Evolutionary conservation across 495 filamentous ascomycete genomes (phyloP).

Genomic region (Pyrenopolyporus hunteri): DNA sequence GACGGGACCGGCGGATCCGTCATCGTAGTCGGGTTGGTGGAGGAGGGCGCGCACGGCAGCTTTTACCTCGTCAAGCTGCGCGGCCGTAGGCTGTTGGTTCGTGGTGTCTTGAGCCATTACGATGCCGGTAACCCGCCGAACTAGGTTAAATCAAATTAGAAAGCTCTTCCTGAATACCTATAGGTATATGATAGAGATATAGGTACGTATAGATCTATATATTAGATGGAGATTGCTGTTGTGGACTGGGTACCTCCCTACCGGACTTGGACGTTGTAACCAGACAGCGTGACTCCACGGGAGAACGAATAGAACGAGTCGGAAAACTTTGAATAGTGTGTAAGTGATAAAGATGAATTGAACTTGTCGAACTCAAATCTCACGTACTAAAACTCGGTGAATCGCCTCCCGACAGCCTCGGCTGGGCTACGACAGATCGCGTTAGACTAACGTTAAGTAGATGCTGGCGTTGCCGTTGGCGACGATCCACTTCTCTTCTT

Average conservation of each 20-base stretch:
- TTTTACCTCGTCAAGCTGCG: constrained; percentile 23
- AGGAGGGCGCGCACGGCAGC: constrained; percentile 43
- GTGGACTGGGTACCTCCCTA: too few relatives aligned
- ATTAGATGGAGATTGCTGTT: too few relatives aligned
- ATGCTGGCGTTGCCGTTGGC: constrained; percentile 5
- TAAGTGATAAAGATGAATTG: background rate
- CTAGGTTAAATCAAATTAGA: background rate
- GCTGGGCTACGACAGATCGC: constrained; percentile 20
- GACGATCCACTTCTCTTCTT: constrained; percentile 26
- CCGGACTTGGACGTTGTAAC: background rate
- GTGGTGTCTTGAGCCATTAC: constrained; percentile 10
- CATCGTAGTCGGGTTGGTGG: constrained; percentile 65
- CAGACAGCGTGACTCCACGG: background rate
- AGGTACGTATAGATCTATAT: background rate
- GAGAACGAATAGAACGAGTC: background rate
- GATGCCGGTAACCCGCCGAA: too few relatives aligned
- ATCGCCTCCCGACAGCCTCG: constrained; percentile 24
- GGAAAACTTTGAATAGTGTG: background rate
- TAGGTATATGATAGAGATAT: background rate
- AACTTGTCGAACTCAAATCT: background rate
- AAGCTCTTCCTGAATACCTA: background rate
- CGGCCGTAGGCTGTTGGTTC: constrained; percentile 14
- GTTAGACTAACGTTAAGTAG: constrained; percentile 1
- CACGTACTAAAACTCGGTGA: constrained; percentile 5
- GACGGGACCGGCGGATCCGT: constrained; percentile 66